Percentiles rank a stretch among this genome's conserved stretches.
Evolutionary conservation across 345 rosid species (phyloP).

Genomic region (Brassica incana): DNA sequence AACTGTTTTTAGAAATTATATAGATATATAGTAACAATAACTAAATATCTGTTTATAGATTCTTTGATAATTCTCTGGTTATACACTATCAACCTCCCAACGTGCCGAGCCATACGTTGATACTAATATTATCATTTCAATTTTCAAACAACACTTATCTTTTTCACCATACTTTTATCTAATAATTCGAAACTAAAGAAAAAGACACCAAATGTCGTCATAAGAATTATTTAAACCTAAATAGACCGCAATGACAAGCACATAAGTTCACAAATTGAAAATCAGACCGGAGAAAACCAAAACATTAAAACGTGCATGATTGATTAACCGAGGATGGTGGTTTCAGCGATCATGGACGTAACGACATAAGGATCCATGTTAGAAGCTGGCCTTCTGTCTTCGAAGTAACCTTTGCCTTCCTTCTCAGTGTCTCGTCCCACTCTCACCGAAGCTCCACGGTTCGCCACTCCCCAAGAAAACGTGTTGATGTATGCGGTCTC

Average conservation of each 20-base stretch:
- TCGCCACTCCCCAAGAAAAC: no score
- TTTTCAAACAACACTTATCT: background rate
- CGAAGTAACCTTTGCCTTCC: constrained; percentile 71
- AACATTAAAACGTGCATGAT: no score
- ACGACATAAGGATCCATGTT: constrained; percentile 86
- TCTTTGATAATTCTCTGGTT: no score
- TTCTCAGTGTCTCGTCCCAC: constrained; percentile 76
- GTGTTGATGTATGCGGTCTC: no score
- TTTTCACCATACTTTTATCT: background rate
- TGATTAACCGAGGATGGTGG: constrained; percentile 50
- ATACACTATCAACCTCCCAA: background rate
- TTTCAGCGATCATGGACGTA: constrained; percentile 76
- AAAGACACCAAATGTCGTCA: background rate
- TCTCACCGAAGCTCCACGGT: constrained; percentile 13
- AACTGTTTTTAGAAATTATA: no score
- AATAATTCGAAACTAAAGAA: constrained; percentile 8
- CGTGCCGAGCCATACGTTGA: background rate
- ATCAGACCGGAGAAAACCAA: background rate
- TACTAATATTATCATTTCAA: background rate
- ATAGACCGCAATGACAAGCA: constrained; percentile 1
- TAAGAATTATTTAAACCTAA: background rate
- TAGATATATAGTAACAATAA: no score
- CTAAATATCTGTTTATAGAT: no score
- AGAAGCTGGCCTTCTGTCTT: constrained; percentile 76
- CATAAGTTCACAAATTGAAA: background rate